Evolutionary conservation across 2,329 filamentous ascomycete species (phyloP).

Genomic region (Epichloe bromicola): DNA sequence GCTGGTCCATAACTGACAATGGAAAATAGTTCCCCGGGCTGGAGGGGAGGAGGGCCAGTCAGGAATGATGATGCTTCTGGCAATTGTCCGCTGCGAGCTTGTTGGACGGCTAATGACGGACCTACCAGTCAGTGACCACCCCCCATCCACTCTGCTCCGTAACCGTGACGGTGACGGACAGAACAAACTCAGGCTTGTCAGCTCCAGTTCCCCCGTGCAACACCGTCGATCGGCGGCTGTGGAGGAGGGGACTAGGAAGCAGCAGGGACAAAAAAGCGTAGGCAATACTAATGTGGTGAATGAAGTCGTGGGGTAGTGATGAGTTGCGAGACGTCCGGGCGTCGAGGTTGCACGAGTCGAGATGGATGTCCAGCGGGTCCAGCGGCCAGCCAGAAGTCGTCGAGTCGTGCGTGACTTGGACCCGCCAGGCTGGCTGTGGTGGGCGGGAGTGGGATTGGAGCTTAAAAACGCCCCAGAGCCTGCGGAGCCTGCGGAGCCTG

Average conservation of each 20-base stretch:
- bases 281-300: neutral
- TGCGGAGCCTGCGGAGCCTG: too few relatives aligned
- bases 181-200: constrained; percentile 4
- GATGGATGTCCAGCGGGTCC: too few relatives aligned
- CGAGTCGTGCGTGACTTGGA: neutral
- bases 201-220: neutral
- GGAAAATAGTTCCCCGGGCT: neutral
- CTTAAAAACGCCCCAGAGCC: too few relatives aligned
- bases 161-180: constrained; percentile 52
- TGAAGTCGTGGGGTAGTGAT: neutral
- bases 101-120: neutral
- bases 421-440: neutral
- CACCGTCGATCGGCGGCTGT: neutral
- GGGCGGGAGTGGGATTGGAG: too few relatives aligned
- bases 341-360: neutral
- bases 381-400: too few relatives aligned
- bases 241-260: neutral
- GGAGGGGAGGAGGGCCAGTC: neutral
- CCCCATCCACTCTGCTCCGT: neutral
- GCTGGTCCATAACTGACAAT: constrained; percentile 12
- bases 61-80: neutral
- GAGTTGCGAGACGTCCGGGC: neutral
- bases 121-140: too few relatives aligned
- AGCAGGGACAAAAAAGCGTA: neutral
- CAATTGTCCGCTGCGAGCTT: neutral